These are phyloP conservation scores for Parasitella parasitica DNA, from an alignment of 371 early-diverging fungal genomes.

Conservation along the genomic window DNA sequence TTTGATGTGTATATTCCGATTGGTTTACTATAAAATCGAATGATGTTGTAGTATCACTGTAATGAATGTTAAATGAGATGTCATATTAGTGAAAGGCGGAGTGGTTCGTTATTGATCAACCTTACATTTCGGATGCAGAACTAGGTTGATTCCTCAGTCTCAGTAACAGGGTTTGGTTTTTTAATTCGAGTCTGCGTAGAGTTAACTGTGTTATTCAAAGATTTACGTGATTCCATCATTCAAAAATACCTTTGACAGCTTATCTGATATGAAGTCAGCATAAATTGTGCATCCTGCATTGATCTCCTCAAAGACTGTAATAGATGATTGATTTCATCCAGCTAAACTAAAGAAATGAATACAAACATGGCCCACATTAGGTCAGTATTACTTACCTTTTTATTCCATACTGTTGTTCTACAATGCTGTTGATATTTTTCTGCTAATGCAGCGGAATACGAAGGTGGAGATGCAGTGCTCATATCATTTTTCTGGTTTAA, in stretches of 20 bases:
- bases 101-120: background rate
- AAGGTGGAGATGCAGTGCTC: conserved; percentile 8
- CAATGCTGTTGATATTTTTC: conserved; percentile 16
- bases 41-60: conserved; percentile 3
- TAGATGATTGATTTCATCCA: conserved; percentile 2
- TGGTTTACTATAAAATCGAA: background rate
- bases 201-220: background rate
- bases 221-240: background rate
- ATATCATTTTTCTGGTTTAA: background rate
- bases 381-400: background rate
- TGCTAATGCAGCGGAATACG: conserved; percentile 19
- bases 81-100: background rate
- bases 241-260: conserved; percentile 9
- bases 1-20: conserved; percentile 4
- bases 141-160: background rate
- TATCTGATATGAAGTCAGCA: background rate
- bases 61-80: background rate
- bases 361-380: background rate
- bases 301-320: background rate
- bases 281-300: background rate
- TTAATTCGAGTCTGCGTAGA: conserved; percentile 7
- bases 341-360: background rate
- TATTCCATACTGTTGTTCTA: background rate
- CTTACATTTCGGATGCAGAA: background rate
- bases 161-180: conserved; percentile 9